phyloP scores from a whole-genome alignment of 2,329 filamentous ascomycete species.

The Blumeriella jaapii region DNA sequence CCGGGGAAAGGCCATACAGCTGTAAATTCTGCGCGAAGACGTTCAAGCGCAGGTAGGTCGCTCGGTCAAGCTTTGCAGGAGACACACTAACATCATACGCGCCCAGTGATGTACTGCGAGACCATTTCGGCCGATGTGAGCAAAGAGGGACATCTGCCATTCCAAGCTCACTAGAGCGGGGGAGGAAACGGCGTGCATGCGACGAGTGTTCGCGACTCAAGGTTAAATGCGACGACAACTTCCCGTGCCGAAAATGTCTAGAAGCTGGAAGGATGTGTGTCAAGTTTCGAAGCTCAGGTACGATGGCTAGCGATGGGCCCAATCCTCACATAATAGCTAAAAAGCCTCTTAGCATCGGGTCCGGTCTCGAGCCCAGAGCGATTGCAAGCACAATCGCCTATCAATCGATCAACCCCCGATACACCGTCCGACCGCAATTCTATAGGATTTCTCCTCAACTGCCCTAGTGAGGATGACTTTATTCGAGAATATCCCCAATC shows the following conservation, averaged over 20 bases:
- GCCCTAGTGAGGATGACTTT: constrained; percentile 22
- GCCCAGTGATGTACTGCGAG: constrained; percentile 25
- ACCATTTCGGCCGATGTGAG: constrained; percentile 27
- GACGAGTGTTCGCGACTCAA: constrained; percentile 27
- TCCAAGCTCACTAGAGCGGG: constrained; percentile 24
- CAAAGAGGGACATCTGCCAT: constrained; percentile 22
- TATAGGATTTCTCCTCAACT: constrained; percentile 26
- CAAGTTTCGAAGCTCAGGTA: constrained; percentile 20
- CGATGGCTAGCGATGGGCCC: not conserved
- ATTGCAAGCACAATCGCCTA: constrained; percentile 10
- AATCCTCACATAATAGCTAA: not conserved
- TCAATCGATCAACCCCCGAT: constrained; percentile 16
- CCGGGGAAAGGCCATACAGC: constrained; percentile 24
- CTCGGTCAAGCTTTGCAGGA: too few species aligned
- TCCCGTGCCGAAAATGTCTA: constrained; percentile 25
- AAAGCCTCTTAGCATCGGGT: not conserved
- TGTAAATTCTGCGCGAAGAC: constrained; percentile 28
- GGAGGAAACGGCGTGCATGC: constrained; percentile 27
- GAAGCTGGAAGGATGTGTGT: constrained; percentile 26
- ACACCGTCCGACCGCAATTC: constrained; percentile 24
- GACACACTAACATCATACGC: constrained; percentile 1
- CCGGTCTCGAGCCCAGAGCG: constrained; percentile 19
- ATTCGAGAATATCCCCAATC: constrained; percentile 23
- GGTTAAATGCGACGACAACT: constrained; percentile 27
- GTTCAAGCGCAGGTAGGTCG: constrained; percentile 27